Evolutionary conservation across 140 eudicot genomes (phyloP).

Genomic region (Anethum foeniculum): DNA sequence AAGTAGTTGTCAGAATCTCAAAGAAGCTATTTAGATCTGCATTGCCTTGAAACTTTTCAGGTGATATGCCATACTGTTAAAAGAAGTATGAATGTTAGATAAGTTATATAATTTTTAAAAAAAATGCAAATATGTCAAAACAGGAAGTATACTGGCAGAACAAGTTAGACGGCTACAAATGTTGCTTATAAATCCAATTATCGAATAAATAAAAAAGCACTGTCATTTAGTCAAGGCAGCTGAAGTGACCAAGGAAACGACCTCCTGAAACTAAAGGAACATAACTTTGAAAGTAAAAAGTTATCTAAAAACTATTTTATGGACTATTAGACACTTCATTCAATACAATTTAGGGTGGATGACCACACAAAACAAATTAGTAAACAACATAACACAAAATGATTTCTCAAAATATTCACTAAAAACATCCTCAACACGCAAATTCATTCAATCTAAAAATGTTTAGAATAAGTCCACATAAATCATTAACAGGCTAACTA

Average conservation of each 20-base stretch:
- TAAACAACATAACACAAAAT: neutral
- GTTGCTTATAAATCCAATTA: neutral
- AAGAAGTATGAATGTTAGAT: constrained; percentile 8
- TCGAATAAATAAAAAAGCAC: neutral
- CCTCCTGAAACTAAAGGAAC: neutral
- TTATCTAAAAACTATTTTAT: neutral
- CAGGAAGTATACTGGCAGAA: neutral
- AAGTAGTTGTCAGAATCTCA: constrained; percentile 61
- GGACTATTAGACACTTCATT: neutral
- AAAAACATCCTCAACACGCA: neutral
- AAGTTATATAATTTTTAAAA: neutral
- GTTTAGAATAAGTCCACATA: neutral
- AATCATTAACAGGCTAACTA: neutral
- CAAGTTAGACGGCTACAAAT: neutral
- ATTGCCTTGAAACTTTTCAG: constrained; percentile 54
- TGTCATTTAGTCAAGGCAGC: neutral
- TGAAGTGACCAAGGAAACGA: neutral
- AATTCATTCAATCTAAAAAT: neutral
- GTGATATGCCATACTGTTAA: constrained; percentile 80
- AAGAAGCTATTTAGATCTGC: constrained; percentile 53
- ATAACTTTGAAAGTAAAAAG: neutral
- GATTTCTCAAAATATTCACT: neutral
- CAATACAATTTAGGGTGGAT: neutral
- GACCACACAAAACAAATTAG: neutral
- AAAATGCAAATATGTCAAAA: neutral